Evolutionary conservation across 495 filamentous ascomycete genomes (phyloP).

Genomic region (Amphirosellinia nigrospora): DNA sequence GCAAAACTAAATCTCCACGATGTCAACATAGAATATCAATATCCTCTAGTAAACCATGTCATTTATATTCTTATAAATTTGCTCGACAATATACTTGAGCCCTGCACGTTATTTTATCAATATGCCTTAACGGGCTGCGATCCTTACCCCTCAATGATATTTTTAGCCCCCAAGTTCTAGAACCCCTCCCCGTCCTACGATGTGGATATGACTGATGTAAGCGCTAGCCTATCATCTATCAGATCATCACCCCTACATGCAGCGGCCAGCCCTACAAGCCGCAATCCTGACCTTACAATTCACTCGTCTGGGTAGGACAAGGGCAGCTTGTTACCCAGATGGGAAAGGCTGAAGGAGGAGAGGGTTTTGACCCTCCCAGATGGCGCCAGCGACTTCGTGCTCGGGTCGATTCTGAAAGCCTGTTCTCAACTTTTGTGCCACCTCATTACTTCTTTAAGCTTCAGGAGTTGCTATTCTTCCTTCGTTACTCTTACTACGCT

Average conservation of each 20-base stretch:
- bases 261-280: slow-evolving; percentile 5
- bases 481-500: background rate
- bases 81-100: too few species aligned
- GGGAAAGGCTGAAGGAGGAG: background rate
- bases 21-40: too few species aligned
- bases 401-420: background rate
- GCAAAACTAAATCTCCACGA: too few species aligned
- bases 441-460: background rate
- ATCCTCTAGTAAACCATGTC: too few species aligned
- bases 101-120: too few species aligned
- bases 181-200: background rate
- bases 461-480: background rate
- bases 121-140: too few species aligned
- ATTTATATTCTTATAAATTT: too few species aligned
- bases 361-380: background rate
- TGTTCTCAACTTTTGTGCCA: background rate
- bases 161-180: background rate
- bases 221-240: slow-evolving; percentile 3
- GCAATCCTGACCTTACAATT: background rate
- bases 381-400: background rate
- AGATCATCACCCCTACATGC: background rate
- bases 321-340: background rate
- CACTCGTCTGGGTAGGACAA: background rate
- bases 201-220: background rate
- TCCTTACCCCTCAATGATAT: background rate